Percentiles rank a stretch among this genome's conserved stretches.
These are phyloP conservation scores for Piloderma croceum DNA, from an alignment of 768 basidiomycete species.

Conservation along the genomic window DNA sequence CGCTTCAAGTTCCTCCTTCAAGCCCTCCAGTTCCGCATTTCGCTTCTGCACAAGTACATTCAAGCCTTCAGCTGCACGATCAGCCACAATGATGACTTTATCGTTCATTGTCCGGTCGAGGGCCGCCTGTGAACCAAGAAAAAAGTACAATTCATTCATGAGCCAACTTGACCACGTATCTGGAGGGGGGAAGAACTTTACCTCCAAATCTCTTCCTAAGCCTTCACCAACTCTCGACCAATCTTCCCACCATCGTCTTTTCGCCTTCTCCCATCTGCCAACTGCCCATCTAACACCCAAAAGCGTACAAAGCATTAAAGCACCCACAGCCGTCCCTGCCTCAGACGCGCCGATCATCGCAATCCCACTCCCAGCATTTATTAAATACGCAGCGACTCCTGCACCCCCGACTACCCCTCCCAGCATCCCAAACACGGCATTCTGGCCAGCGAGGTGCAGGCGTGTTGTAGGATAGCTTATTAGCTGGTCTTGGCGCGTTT, in stretches of 20 bases:
- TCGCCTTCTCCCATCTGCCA: constrained; percentile 42
- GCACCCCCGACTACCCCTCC: constrained; percentile 30
- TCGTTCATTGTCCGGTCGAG: too few species aligned
- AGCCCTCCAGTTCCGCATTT: too few species aligned
- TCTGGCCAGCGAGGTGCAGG: constrained; percentile 40
- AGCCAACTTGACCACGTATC: too few species aligned
- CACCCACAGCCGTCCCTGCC: constrained; percentile 35
- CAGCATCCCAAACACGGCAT: constrained; percentile 29
- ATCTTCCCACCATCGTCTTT: constrained; percentile 37
- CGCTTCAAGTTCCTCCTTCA: too few species aligned
- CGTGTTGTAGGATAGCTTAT: constrained; percentile 26
- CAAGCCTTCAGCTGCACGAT: too few species aligned
- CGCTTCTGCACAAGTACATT: too few species aligned
- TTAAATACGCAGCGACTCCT: constrained; percentile 36
- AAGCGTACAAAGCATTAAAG: constrained; percentile 29
- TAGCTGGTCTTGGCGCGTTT: constrained; percentile 31
- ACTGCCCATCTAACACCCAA: constrained; percentile 36
- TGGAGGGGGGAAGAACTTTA: too few species aligned
- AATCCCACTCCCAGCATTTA: constrained; percentile 22
- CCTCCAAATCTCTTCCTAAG: constrained; percentile 36
- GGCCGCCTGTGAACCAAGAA: too few species aligned
- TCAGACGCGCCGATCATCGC: constrained; percentile 25
- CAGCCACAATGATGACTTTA: too few species aligned
- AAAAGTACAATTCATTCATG: too few species aligned
- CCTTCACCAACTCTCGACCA: constrained; percentile 37